A percentile compares a stretch with the other conserved stretches of the same genome.
phyloP scores from a whole-genome alignment of 179 eudicot species.

The Heliamphora pulchella region DNA sequence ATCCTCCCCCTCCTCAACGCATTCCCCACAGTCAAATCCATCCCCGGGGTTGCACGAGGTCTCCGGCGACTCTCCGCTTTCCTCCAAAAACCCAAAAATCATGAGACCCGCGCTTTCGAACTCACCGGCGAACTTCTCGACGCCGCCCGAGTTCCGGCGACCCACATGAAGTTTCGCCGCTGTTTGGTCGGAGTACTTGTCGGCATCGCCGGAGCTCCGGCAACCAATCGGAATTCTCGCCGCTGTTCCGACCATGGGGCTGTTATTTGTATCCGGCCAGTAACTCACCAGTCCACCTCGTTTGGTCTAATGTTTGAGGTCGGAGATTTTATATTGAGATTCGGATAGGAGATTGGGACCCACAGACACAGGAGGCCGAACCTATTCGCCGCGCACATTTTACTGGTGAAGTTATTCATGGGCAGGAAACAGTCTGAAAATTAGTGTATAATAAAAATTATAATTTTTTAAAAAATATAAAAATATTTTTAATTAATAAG shows the following conservation, averaged over 20 bases:
- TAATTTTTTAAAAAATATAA: no score
- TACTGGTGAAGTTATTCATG: no score
- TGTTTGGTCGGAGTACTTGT: not conserved
- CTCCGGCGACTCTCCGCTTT: conserved; percentile 1
- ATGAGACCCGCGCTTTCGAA: conserved; percentile 7
- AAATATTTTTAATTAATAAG: no score
- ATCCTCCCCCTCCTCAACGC: conserved; percentile 15
- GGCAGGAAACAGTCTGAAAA: no score
- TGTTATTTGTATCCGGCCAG: no score
- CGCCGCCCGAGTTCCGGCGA: not conserved
- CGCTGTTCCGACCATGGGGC: conserved; percentile 11
- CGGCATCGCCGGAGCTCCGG: not conserved
- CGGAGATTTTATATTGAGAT: no score
- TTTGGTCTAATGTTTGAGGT: no score
- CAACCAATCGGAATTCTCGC: not conserved
- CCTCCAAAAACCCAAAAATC: conserved; percentile 28
- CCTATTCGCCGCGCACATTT: no score
- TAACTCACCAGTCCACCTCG: no score
- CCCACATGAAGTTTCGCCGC: not conserved
- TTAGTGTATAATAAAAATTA: no score
- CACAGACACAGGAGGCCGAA: no score
- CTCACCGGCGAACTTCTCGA: not conserved
- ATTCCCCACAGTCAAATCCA: not conserved
- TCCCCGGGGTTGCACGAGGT: not conserved
- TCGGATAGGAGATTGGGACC: no score